Evolutionary conservation across 179 eudicot species (phyloP), one percentile per base, ranked within the genome.

Genomic region (Pouteria campechiana): DNA sequence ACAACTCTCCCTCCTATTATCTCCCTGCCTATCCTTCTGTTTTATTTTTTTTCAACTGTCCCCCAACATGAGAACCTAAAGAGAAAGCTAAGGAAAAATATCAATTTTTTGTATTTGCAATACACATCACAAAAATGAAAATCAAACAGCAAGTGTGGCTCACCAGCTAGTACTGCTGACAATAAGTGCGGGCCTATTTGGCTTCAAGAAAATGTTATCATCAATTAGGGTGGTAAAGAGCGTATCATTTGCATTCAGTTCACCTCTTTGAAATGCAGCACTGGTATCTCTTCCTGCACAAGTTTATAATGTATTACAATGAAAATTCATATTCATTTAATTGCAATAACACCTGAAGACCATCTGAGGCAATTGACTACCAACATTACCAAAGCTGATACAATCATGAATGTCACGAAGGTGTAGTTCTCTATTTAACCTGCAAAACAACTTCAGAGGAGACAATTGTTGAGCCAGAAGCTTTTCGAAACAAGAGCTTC

Each of bases 141-240:
- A n/a, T n/a, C 17, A 39, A 45, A 10, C 0, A 6, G 8, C 51
- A 49, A 31, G 32, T 56, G n/a, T n/a, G n/a, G 49, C 81, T 74
- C 63, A 88, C 97, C 98, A 90, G 66, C 98, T 90, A 41, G 98
- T 90, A 63, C 95, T 81, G 62, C 95, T 90, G 48, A 90, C 95
- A 52, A 90, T 61, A 54, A 90, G 80, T 19, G 93, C 93, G 44
- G 98, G 95, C 53, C 95, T 73, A 41, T 71, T 68, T 41, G 73
- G 68, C 73, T 74, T 90, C 65, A 76, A 69, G 51, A 45, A 9
- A 48, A 73, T 55, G 58, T 60, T 64, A 40, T 43, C 37, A 34
- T 58, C 79, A 39, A 45, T 44, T 44, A 29, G 48, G 50, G 55
- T 55, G 36, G 93, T 81, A 53, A 90, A 70, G 28, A 87, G 59